phyloP scores from a whole-genome alignment of 2,329 filamentous ascomycete genomes.

The Thielaviopsis euricoi region DNA sequence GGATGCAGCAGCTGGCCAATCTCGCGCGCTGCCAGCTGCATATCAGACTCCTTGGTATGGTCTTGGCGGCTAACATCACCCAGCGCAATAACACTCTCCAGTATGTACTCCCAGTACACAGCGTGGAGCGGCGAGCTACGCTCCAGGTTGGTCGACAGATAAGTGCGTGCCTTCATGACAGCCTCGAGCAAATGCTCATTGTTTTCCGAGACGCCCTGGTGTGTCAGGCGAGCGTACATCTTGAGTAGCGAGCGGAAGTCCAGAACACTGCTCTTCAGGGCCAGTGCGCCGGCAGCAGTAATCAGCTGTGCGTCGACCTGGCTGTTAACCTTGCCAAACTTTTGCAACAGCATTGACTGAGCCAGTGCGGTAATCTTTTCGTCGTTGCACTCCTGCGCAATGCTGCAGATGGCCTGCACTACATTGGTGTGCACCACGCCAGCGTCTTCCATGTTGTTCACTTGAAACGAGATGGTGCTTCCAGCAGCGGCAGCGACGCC shows the following conservation, averaged over 20 bases:
- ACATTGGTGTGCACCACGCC: conserved; percentile 67
- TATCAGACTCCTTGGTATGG: conserved; percentile 58
- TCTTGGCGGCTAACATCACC: conserved; percentile 68
- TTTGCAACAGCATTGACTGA: conserved; percentile 92
- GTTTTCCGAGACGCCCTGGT: conserved; percentile 54
- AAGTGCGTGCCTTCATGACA: conserved; percentile 60
- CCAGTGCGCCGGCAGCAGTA: conserved; percentile 60
- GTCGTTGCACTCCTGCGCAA: conserved; percentile 66
- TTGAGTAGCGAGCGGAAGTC: conserved; percentile 81
- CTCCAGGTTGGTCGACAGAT: conserved; percentile 55
- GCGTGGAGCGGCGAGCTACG: conserved; percentile 61
- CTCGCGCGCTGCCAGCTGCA: conserved; percentile 68
- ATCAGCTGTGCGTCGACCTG: conserved; percentile 75
- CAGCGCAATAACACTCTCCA: conserved; percentile 78
- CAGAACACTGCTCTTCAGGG: conserved; percentile 57
- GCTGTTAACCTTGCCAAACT: conserved; percentile 69
- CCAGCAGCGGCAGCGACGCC: conserved; percentile 43
- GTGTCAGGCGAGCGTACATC: conserved; percentile 59
- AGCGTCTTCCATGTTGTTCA: conserved; percentile 63
- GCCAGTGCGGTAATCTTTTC: conserved; percentile 86
- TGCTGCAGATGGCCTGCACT: conserved; percentile 88
- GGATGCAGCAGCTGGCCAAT: conserved; percentile 79
- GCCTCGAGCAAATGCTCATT: conserved; percentile 53
- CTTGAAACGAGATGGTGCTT: conserved; percentile 64
- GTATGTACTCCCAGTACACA: conserved; percentile 66